Percentiles rank a stretch among this genome's conserved stretches.
Evolutionary conservation across 345 rosid genomes (phyloP).

Genomic region (Gossypium ekmanianum): DNA sequence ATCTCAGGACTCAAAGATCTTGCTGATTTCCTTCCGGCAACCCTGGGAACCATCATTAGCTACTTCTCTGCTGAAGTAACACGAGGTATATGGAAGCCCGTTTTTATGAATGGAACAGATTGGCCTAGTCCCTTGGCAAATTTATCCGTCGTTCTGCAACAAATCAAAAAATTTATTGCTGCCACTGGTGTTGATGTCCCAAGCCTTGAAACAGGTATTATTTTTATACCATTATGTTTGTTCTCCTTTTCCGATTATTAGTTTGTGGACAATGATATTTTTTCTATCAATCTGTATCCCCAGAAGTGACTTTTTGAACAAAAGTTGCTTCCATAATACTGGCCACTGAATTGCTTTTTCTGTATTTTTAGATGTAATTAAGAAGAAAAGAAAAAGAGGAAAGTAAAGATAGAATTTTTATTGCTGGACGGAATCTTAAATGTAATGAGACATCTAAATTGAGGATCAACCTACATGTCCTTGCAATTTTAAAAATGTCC

Average conservation of each 20-base stretch:
- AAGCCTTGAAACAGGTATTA: slow-evolving; percentile 69
- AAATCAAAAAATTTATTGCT: slow-evolving; percentile 75
- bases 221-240: not conserved
- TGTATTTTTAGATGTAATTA: not conserved
- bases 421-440: not conserved
- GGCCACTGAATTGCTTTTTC: not conserved
- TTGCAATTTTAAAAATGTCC: not conserved
- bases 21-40: slow-evolving; percentile 93
- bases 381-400: not conserved
- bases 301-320: slow-evolving; percentile 56
- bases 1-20: slow-evolving; percentile 84
- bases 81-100: slow-evolving; percentile 93
- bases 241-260: not conserved
- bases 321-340: slow-evolving; percentile 30
- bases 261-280: not conserved
- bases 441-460: not conserved
- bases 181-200: slow-evolving; percentile 95
- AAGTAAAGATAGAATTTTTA: not conserved
- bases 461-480: not conserved
- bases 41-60: slow-evolving; percentile 82
- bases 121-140: slow-evolving; percentile 99
- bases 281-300: slow-evolving; percentile 39
- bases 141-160: slow-evolving; percentile 73
- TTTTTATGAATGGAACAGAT: slow-evolving; percentile 94
- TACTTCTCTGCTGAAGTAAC: slow-evolving; percentile 94